These are phyloP conservation scores for Luzula sylvatica DNA, from an alignment of 176 grass and related monocot species.

Conservation along the genomic window DNA sequence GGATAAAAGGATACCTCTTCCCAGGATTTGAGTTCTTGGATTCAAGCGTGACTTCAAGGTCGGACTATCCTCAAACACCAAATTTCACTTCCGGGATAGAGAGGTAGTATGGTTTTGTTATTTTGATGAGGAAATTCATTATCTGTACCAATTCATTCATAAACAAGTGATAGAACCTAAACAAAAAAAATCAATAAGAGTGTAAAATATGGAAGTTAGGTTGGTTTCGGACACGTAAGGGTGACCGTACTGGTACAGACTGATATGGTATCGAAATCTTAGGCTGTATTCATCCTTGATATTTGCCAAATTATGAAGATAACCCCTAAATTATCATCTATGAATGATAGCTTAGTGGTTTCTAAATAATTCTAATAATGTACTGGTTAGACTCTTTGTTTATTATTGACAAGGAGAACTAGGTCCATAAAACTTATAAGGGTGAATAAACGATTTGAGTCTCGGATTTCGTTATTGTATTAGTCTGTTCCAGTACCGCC, in stretches of 20 bases:
- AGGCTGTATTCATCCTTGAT: background rate
- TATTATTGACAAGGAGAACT: background rate
- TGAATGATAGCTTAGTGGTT: background rate
- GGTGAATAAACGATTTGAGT: background rate
- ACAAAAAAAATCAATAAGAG: background rate
- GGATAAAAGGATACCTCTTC: too few species aligned
- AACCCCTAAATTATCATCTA: background rate
- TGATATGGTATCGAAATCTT: slow-evolving; percentile 8
- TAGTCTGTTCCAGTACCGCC: background rate
- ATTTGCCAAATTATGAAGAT: background rate
- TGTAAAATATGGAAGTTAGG: background rate
- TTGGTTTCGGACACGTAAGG: background rate
- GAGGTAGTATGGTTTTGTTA: slow-evolving; percentile 13
- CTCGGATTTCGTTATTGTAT: slow-evolving; percentile 13
- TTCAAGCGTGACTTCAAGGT: too few species aligned
- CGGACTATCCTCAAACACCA: too few species aligned
- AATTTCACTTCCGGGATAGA: background rate
- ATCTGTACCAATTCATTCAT: background rate
- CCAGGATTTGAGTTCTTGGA: too few species aligned
- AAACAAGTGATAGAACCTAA: too few species aligned
- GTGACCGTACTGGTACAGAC: background rate
- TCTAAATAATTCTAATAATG: too few species aligned
- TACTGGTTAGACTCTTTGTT: too few species aligned
- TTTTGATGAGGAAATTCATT: too few species aligned
- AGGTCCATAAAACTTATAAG: background rate